These are phyloP conservation scores for Cicer yamashitae DNA, from an alignment of 306 rosid species.

Conservation along the genomic window DNA sequence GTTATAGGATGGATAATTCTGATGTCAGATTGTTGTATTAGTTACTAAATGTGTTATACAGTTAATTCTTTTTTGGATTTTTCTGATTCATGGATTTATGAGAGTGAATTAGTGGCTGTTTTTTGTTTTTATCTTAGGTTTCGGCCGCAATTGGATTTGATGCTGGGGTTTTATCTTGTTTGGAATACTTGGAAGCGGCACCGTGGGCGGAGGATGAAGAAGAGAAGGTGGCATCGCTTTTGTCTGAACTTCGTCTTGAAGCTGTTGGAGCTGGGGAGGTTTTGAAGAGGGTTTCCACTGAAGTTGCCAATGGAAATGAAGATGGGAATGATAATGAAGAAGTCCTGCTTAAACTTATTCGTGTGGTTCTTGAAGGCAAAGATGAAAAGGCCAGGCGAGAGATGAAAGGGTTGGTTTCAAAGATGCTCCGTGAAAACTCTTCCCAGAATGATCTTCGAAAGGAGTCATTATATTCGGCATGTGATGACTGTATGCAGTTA, in stretches of 20 bases:
- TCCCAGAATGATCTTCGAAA: constrained; percentile 81
- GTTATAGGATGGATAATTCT: background rate
- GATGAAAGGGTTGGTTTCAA: constrained; percentile 89
- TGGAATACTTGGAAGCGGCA: constrained; percentile 97
- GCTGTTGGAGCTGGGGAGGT: constrained; percentile 89
- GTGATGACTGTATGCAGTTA: constrained; percentile 80
- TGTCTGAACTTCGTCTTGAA: constrained; percentile 92
- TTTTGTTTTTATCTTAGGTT: constrained; percentile 58
- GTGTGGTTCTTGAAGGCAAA: constrained; percentile 96
- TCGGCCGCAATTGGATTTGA: constrained; percentile 94
- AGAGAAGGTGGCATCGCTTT: constrained; percentile 89
- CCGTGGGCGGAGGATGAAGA: constrained; percentile 99
- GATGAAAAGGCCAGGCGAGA: constrained; percentile 97
- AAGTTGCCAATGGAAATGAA: constrained; percentile 66
- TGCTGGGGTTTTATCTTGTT: constrained; percentile 92
- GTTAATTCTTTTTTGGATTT: constrained; percentile 6
- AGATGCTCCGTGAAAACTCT: constrained; percentile 91
- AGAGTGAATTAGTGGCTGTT: constrained; percentile 31
- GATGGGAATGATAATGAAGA: constrained; percentile 85
- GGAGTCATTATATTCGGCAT: constrained; percentile 79
- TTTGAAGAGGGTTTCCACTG: constrained; percentile 85
- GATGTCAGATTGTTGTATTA: background rate
- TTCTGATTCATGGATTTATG: constrained; percentile 31
- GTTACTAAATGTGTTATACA: background rate
- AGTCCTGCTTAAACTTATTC: constrained; percentile 84